A percentile compares a stretch with the other conserved stretches of the same genome.
Evolutionary conservation across 441 rosid genomes (phyloP).

Genomic region (Erysimum pusillum): DNA sequence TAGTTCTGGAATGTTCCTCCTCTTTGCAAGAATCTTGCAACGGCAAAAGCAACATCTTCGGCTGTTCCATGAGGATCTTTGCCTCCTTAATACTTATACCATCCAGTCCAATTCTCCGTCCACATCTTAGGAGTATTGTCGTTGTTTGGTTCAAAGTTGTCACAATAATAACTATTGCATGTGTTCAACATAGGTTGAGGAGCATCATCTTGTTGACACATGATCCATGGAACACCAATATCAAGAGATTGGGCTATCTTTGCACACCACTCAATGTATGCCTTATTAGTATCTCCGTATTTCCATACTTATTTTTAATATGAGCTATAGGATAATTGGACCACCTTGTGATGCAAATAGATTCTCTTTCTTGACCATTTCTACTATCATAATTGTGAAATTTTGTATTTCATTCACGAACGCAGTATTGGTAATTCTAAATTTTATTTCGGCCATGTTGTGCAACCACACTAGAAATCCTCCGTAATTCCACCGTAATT

Average conservation of each 20-base stretch:
- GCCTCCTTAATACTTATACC: conserved; percentile 67
- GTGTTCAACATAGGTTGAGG: conserved; percentile 73
- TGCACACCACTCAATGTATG: conserved; percentile 71
- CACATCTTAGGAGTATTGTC: conserved; percentile 68
- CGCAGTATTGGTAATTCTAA: conserved; percentile 54
- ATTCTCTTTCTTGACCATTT: conserved; percentile 53
- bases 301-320: conserved; percentile 86
- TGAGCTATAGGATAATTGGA: conserved; percentile 68
- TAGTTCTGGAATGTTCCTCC: conserved; percentile 71
- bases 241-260: conserved; percentile 60
- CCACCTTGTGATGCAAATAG: conserved; percentile 66
- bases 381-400: conserved; percentile 57
- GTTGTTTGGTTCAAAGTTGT: conserved; percentile 55
- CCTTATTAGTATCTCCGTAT: conserved; percentile 62
- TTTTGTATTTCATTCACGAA: conserved; percentile 62
- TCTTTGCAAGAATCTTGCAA: conserved; percentile 70
- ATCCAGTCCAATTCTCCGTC: conserved; percentile 74
- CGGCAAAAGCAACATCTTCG: conserved; percentile 73
- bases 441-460: conserved; percentile 50
- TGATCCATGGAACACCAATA: conserved; percentile 81
- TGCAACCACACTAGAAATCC: conserved; percentile 68
- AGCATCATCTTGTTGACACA: conserved; percentile 76
- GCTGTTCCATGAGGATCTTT: conserved; percentile 63
- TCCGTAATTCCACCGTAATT: conserved; percentile 53
- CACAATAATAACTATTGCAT: conserved; percentile 82